A percentile compares a stretch with the other conserved stretches of the same genome.
Conservation (phyloP, 495 filamentous ascomycete genomes). For the Chaetomium fimeti region DNA sequence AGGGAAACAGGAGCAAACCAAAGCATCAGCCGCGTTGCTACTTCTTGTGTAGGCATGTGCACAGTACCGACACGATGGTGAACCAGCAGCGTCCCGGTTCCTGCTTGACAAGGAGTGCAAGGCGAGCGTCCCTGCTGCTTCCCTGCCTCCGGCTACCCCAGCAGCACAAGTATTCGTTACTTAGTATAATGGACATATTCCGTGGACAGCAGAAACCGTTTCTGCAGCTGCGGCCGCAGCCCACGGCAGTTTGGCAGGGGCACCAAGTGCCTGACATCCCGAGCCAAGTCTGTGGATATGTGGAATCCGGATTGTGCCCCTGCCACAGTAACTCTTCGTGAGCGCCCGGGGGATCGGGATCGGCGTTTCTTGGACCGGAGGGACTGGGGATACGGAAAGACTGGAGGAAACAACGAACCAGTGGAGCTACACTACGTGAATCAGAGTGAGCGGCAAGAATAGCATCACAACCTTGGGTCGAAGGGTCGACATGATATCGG, state of each 20-base stretch:
- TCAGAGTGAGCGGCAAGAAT: slow-evolving; percentile 3
- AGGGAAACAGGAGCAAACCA: not conserved
- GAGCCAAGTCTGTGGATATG: slow-evolving; percentile 1
- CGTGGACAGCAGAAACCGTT: not conserved
- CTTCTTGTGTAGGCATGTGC: not conserved
- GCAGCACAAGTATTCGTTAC: not conserved
- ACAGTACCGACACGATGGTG: not conserved
- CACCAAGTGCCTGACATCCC: not conserved
- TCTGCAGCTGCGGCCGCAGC: slow-evolving; percentile 7
- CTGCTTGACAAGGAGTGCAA: no score
- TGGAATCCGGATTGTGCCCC: slow-evolving; percentile 15
- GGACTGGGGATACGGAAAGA: not conserved
- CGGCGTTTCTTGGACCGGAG: slow-evolving; percentile 1
- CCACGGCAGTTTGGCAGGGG: slow-evolving; percentile 13
- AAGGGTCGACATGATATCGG: slow-evolving; percentile 3
- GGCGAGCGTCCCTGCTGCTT: not conserved
- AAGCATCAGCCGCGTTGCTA: not conserved
- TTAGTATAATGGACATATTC: no score
- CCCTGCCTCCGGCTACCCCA: not conserved
- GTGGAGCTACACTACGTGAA: not conserved
- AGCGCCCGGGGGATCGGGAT: slow-evolving; percentile 13
- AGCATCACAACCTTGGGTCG: slow-evolving; percentile 5
- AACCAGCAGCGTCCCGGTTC: no score
- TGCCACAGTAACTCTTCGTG: not conserved
- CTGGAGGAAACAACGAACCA: slow-evolving; percentile 6